Percentiles rank a stretch among this genome's conserved stretches.
Conservation (phyloP, 208 protist species). For the Acanthamoeba sp. region DNA sequence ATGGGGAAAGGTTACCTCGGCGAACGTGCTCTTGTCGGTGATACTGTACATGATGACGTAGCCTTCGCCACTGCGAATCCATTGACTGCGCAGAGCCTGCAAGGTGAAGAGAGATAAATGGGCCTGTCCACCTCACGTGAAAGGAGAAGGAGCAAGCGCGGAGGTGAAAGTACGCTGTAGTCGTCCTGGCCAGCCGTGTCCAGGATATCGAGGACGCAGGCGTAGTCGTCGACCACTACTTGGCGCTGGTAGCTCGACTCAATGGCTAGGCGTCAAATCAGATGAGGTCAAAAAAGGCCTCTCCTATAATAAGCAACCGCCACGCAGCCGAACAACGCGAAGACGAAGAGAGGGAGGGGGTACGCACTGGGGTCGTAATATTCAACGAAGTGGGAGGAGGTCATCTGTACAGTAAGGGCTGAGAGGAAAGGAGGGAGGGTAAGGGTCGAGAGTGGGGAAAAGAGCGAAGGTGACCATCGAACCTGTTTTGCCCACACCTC, state of each 20-base stretch:
- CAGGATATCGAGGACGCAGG: constrained; percentile 46
- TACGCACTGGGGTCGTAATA: constrained; percentile 35
- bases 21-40: constrained; percentile 86
- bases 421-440: not conserved
- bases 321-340: no score
- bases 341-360: not conserved
- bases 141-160: not conserved
- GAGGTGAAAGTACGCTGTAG: constrained; percentile 34
- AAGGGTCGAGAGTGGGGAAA: not conserved
- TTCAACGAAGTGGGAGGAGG: constrained; percentile 48
- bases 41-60: constrained; percentile 89
- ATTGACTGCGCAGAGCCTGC: constrained; percentile 36
- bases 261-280: no score
- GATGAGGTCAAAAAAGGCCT: no score
- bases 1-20: no score
- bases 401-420: constrained; percentile 57
- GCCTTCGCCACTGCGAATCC: constrained; percentile 82
- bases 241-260: constrained; percentile 61
- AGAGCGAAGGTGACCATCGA: not conserved
- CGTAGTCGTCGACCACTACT: constrained; percentile 44
- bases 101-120: not conserved
- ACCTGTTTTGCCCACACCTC: constrained; percentile 49
- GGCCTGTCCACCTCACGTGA: no score
- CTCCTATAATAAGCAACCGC: no score
- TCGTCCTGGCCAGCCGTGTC: constrained; percentile 66